Evolutionary conservation across 768 basidiomycete species (phyloP).

Genomic region (Phlebiopsis flavidoalba): DNA sequence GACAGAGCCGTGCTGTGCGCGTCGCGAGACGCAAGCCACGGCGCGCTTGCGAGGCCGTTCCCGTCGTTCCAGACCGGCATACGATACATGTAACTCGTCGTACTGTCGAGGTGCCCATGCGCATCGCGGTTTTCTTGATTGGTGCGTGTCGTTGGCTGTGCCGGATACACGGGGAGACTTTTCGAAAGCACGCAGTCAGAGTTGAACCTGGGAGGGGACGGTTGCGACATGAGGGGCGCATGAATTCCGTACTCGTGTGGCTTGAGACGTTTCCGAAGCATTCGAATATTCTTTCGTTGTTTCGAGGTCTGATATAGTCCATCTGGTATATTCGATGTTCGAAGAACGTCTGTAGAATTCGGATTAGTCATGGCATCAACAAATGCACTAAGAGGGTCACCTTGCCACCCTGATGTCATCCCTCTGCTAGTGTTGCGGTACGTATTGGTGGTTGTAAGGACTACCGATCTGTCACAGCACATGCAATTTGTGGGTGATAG

Average conservation of each 20-base stretch:
- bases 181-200: slow-evolving; percentile 30
- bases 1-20: slow-evolving; percentile 78
- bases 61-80: slow-evolving; percentile 80
- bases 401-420: slow-evolving; percentile 68
- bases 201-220: neutral
- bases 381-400: slow-evolving; percentile 6
- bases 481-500: slow-evolving; percentile 81
- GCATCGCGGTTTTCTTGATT: slow-evolving; percentile 47
- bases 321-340: slow-evolving; percentile 79
- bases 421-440: slow-evolving; percentile 64
- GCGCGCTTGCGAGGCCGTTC: slow-evolving; percentile 56
- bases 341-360: slow-evolving; percentile 58
- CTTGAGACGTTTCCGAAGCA: slow-evolving; percentile 84
- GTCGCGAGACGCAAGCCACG: slow-evolving; percentile 73
- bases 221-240: too few species aligned
- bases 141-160: slow-evolving; percentile 28
- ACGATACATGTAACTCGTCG: too few species aligned
- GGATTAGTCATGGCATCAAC: neutral
- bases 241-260: slow-evolving; percentile 54
- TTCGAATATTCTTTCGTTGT: slow-evolving; percentile 69
- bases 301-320: slow-evolving; percentile 81
- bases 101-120: slow-evolving; percentile 82
- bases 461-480: slow-evolving; percentile 82
- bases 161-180: slow-evolving; percentile 45
- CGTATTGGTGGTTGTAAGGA: slow-evolving; percentile 67